phyloP scores from a whole-genome alignment of 176 grass and related monocot species.

The Eragrostis nindensis region DNA sequence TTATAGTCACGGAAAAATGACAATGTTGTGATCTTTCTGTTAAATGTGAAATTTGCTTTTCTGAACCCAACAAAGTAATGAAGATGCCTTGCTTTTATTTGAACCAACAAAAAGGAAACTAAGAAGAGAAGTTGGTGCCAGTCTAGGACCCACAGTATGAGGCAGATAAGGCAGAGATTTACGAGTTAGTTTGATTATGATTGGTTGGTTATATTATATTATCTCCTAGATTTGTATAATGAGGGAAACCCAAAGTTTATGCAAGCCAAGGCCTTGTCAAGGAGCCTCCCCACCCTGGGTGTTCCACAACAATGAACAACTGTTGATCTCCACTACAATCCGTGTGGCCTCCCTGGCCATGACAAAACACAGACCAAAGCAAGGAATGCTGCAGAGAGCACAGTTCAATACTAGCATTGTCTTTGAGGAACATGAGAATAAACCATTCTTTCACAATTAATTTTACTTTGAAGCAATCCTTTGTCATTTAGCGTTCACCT shows the following conservation, averaged over 20 bases:
- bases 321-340: neutral
- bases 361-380: slow-evolving; percentile 1
- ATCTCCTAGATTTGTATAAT: neutral
- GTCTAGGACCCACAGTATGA: neutral
- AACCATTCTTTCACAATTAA: neutral
- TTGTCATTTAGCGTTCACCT: slow-evolving; percentile 10
- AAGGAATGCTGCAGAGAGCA: neutral
- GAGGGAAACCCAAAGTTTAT: neutral
- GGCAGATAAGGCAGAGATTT: neutral
- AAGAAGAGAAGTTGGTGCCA: neutral
- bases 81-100: neutral
- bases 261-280: neutral
- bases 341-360: neutral
- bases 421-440: neutral
- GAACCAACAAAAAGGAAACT: neutral
- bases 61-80: neutral
- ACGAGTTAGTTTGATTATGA: neutral
- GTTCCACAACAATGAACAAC: neutral
- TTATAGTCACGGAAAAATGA: neutral
- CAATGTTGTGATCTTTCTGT: neutral
- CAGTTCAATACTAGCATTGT: neutral
- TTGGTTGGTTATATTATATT: neutral
- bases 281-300: neutral
- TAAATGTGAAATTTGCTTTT: slow-evolving; percentile 11
- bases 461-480: slow-evolving; percentile 1